Evolutionary conservation across 1,284 basidiomycete genomes (phyloP).

Genomic region (Amylostereum areolatum): DNA sequence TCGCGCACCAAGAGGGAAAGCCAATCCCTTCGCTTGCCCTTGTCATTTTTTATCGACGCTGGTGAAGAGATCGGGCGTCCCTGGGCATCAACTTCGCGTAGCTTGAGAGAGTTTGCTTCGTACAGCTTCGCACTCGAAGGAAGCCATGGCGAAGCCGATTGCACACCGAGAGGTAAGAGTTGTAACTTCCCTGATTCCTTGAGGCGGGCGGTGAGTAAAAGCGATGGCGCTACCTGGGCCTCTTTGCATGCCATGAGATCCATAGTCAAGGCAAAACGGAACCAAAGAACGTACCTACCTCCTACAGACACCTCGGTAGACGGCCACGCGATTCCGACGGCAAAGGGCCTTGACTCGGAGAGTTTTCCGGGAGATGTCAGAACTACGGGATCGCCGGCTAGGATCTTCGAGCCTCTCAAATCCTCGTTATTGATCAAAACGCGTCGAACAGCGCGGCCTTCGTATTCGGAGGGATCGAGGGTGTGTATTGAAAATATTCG

Average conservation of each 20-base stretch:
- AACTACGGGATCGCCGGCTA: constrained; percentile 66
- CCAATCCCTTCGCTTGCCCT: constrained; percentile 54
- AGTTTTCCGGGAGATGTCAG: constrained; percentile 33
- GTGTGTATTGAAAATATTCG: constrained; percentile 40
- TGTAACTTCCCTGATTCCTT: background rate
- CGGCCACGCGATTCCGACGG: constrained; percentile 69
- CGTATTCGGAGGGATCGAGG: constrained; percentile 30
- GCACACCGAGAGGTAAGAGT: constrained; percentile 3
- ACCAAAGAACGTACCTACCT: constrained; percentile 33
- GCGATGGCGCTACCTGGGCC: constrained; percentile 1
- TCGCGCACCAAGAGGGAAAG: constrained; percentile 59
- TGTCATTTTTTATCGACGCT: constrained; percentile 18
- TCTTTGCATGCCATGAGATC: background rate
- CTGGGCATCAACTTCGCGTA: constrained; percentile 36
- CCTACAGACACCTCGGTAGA: constrained; percentile 51
- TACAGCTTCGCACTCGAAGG: constrained; percentile 42
- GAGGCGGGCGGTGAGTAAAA: constrained; percentile 2
- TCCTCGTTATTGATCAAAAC: constrained; percentile 61
- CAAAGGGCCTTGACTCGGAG: constrained; percentile 37
- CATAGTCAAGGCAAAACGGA: background rate
- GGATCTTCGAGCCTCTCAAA: constrained; percentile 56
- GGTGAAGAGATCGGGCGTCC: constrained; percentile 7
- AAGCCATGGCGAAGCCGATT: constrained; percentile 26
- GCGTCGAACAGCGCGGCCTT: constrained; percentile 52
- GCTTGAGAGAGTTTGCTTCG: constrained; percentile 44